Base-by-base conservation (phyloP, 768 basidiomycete species). In the Panaeolus papilionaceus region DNA sequence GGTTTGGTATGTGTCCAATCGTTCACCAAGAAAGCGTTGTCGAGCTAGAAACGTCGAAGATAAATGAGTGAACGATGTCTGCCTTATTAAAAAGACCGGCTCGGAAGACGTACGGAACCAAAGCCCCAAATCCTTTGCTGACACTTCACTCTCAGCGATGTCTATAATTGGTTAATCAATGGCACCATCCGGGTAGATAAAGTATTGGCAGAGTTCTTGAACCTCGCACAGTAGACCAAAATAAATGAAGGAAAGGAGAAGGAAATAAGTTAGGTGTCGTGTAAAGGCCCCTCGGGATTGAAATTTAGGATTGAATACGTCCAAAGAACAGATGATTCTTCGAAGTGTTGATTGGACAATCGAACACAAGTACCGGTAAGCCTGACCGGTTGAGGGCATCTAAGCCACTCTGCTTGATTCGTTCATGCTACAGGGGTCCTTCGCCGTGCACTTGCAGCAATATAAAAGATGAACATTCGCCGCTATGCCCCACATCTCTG, bases 21-120 rank as follows among this genome's bases (percentile, higher is more conserved):
- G 26, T 5, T 9, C 3, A 9, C 45, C 12, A 10, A 42, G 10
- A 42, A 42, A 11, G 16, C 10, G 10, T 42, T 10, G 40, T 23
- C 16, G 20, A 49, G 11, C 2, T 58, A 58, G 54, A 58, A 33
- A 28, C 3, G 54, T 58, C 16, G 28, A 28, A n/a, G 26, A 33
- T 26, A 51, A 37, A 33, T 16, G 54, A 58, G 54, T 37, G 54
- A 28, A 58, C 4, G 20, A 37, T 37, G 6, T 37, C 10, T 28
- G 54, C 33, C 16, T 37, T 28, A 28, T 33, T 37, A 37, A 58
- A 51, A 58, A 33, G 33, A 58, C 14, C 26, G 28, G 9, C 54
- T 58, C 54, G 54, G 54, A 58, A 58, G 54, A 58, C 54, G 54
- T 58, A 33, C 54, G 54, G 54, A 58, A 58, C 54, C 28, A 33